These are phyloP conservation scores for Coemansia aciculifera DNA, from an alignment of 192 early-diverging fungal species.

Conservation along the genomic window DNA sequence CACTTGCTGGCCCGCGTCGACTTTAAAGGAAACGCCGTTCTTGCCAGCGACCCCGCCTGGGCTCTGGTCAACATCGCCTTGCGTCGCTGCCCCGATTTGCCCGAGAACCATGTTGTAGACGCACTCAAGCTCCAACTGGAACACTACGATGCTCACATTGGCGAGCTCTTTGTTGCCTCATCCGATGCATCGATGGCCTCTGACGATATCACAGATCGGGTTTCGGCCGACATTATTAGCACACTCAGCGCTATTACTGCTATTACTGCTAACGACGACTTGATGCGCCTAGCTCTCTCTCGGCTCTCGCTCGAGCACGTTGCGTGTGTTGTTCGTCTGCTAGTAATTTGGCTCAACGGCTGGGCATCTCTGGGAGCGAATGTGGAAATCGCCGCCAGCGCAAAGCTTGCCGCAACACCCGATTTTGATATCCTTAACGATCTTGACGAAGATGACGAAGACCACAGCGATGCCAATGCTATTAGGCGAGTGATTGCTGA, in stretches of 20 bases:
- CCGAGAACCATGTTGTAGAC: constrained; percentile 42
- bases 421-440: not conserved
- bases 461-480: not conserved
- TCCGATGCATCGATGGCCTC: not conserved
- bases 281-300: constrained; percentile 44
- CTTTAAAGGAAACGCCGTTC: constrained; percentile 7
- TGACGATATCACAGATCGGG: not conserved
- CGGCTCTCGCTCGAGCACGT: constrained; percentile 31
- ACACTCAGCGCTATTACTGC: constrained; percentile 32
- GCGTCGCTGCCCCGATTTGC: constrained; percentile 47
- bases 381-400: constrained; percentile 51
- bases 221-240: constrained; percentile 29
- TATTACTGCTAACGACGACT: constrained; percentile 30
- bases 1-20: constrained; percentile 53
- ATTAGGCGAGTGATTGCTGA: not conserved
- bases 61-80: constrained; percentile 35
- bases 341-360: constrained; percentile 37
- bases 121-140: constrained; percentile 43
- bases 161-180: constrained; percentile 28
- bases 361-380: constrained; percentile 42
- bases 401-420: constrained; percentile 24
- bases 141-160: constrained; percentile 26
- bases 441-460: not conserved
- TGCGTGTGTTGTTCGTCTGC: constrained; percentile 43
- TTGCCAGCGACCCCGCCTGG: constrained; percentile 42